phyloP scores from a whole-genome alignment of 2,329 filamentous ascomycete genomes.

The Aspergillus nomiae region DNA sequence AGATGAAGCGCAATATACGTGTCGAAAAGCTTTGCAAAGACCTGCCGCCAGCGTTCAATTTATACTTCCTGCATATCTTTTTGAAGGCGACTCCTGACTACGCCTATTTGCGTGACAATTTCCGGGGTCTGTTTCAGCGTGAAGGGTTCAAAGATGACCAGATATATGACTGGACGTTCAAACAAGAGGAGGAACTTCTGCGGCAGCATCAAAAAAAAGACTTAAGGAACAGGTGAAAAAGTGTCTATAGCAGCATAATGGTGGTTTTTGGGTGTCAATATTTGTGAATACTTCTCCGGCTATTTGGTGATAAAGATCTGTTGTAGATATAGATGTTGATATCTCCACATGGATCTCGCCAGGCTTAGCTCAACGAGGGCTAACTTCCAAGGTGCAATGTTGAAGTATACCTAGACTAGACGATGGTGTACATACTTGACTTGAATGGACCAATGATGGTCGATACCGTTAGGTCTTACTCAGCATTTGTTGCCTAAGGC shows the following conservation, averaged over 20 bases:
- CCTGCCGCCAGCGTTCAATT: not conserved
- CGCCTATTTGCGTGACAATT: not conserved
- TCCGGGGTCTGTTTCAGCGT: not conserved
- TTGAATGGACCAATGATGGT: not conserved
- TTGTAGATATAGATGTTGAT: too few species aligned
- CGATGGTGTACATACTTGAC: not conserved
- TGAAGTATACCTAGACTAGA: too few species aligned
- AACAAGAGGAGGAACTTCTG: not conserved
- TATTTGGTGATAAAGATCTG: too few species aligned
- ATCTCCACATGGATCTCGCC: too few species aligned
- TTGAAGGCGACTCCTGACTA: not conserved
- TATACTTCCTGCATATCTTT: not conserved
- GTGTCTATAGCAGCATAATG: too few species aligned
- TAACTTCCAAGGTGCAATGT: too few species aligned
- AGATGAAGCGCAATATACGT: not conserved
- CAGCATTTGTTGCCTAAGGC: conserved; percentile 1
- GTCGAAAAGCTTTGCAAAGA: not conserved
- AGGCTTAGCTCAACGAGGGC: too few species aligned
- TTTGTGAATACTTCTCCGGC: too few species aligned
- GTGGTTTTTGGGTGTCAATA: too few species aligned
- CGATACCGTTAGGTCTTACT: not conserved
- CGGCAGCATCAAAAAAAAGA: not conserved
- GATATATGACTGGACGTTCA: not conserved
- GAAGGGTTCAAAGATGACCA: not conserved
- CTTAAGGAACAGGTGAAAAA: not conserved